A percentile compares a stretch with the other conserved stretches of the same genome.
Evolutionary conservation across 352 stramenopile species (phyloP).

Genomic region (Globisporangium carolinianum): DNA sequence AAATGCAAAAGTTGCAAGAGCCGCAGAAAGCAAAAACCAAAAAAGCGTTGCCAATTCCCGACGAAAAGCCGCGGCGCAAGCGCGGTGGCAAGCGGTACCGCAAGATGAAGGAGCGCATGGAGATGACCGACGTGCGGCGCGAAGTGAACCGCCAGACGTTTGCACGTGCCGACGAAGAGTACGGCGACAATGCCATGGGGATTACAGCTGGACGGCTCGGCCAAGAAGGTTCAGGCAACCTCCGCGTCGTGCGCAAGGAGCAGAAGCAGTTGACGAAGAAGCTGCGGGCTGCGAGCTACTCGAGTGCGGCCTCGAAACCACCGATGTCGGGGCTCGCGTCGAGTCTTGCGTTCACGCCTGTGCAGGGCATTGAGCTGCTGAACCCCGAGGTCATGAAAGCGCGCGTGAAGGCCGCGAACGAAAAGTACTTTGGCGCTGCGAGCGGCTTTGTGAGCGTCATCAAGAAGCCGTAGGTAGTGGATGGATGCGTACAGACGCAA

Average conservation of each 20-base stretch:
- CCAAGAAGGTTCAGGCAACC: slow-evolving; percentile 80
- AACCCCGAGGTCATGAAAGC: slow-evolving; percentile 94
- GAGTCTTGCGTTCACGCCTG: slow-evolving; percentile 96
- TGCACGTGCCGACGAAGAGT: slow-evolving; percentile 90
- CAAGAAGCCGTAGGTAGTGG: slow-evolving; percentile 39
- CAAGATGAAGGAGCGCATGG: slow-evolving; percentile 96
- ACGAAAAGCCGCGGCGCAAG: slow-evolving; percentile 94
- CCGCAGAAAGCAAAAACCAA: slow-evolving; percentile 95
- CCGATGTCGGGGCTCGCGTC: slow-evolving; percentile 89
- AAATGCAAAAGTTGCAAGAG: slow-evolving; percentile 97
- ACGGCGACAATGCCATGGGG: slow-evolving; percentile 98
- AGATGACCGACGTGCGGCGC: slow-evolving; percentile 97
- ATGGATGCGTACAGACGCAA: neutral
- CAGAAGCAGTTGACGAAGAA: slow-evolving; percentile 91
- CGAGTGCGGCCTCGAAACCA: slow-evolving; percentile 18
- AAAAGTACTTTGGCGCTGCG: slow-evolving; percentile 95
- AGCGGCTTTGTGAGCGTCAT: slow-evolving; percentile 95
- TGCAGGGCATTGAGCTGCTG: slow-evolving; percentile 96
- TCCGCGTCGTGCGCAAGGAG: slow-evolving; percentile 88
- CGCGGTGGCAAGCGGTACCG: slow-evolving; percentile 90
- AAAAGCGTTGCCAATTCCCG: slow-evolving; percentile 95
- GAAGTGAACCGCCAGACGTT: slow-evolving; percentile 96
- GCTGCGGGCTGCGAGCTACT: slow-evolving; percentile 86
- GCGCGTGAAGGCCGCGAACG: slow-evolving; percentile 91
- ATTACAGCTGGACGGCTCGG: slow-evolving; percentile 90